Base-by-base conservation (phyloP, 768 basidiomycete species). In the Trametes cingulata region DNA sequence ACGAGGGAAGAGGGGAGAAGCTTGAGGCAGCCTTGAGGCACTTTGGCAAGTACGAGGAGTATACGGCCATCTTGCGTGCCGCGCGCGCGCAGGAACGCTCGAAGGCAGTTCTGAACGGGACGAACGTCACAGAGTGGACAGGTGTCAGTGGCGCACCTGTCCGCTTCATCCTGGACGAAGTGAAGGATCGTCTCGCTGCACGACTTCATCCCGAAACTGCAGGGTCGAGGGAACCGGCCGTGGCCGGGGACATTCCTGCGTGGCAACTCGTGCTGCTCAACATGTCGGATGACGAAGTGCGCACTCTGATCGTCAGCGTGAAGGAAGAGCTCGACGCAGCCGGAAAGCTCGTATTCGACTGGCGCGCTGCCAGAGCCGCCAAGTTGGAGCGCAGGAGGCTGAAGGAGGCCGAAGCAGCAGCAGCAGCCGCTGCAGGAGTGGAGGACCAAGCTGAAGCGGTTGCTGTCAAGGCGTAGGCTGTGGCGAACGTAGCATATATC, bases 1-100 rank as follows among this genome's bases (percentile, higher is more conserved):
- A 10, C 3, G 36, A 20, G 24, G 10, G 40, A 20, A 40, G 39
- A 20, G 54, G n/a, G 5, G 27, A 60, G 50, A 68, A 65, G 8
- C 22, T 68, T 9, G 56, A 61, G 41, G 60, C 55, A 8, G 56
- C 62, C 19, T 56, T 68, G 25, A 27, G 36, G 52, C 50, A 47
- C 27, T 58, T 68, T 51, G 45, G 65, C 37, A 66, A 71, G 59
- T 56, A 71, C 58, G 67, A 56, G 64, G 49, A 66, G 56, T 52
- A 65, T 57, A 56, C 63, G 50, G 72, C 56, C 67, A 46, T 70
- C 20, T 39, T 69, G 12, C 47, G 52, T 29, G 58, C 77, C 20
- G 69, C 67, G 7, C 60, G 60, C 5, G 74, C 72, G 68, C 61
- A 69, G 58, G 37, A 49, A 33, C 62, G 64, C 47, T 56, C 63